phyloP scores from a whole-genome alignment of 2,329 filamentous ascomycete genomes.

The Aspergillus vadensis region DNA sequence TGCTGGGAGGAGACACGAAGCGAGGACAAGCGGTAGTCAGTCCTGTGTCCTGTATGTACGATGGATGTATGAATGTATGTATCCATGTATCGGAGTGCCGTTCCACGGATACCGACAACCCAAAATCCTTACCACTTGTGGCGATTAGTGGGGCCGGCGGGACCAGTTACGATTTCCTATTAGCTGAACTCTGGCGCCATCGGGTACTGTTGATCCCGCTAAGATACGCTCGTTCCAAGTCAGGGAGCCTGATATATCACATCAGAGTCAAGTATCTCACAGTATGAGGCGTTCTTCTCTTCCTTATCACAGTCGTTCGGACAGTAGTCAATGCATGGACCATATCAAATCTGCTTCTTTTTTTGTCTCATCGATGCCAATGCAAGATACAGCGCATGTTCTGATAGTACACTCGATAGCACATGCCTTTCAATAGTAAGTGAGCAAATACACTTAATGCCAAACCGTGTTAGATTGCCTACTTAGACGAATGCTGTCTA shows the following conservation, averaged over 20 bases:
- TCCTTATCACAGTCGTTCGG: conserved; percentile 7
- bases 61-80: conserved; percentile 3
- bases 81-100: background rate
- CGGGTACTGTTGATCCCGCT: conserved; percentile 2
- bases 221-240: background rate
- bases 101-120: background rate
- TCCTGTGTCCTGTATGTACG: conserved; percentile 15
- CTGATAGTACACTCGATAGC: conserved; percentile 16
- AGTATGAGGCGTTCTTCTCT: background rate
- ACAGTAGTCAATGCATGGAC: background rate
- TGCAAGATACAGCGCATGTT: conserved; percentile 17
- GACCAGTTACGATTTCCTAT: background rate
- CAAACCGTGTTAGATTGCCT: background rate
- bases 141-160: background rate
- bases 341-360: conserved; percentile 5
- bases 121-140: background rate
- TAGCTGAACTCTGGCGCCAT: background rate
- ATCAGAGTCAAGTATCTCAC: background rate
- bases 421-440: conserved; percentile 4
- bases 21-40: conserved; percentile 11
- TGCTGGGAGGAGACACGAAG: conserved; percentile 16
- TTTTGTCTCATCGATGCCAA: conserved; percentile 2
- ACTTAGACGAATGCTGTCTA: background rate
- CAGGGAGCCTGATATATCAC: conserved; percentile 18
- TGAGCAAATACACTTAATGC: background rate